Conservation (phyloP, 331 rosid species). For the Pyrus hybrid region DNA sequence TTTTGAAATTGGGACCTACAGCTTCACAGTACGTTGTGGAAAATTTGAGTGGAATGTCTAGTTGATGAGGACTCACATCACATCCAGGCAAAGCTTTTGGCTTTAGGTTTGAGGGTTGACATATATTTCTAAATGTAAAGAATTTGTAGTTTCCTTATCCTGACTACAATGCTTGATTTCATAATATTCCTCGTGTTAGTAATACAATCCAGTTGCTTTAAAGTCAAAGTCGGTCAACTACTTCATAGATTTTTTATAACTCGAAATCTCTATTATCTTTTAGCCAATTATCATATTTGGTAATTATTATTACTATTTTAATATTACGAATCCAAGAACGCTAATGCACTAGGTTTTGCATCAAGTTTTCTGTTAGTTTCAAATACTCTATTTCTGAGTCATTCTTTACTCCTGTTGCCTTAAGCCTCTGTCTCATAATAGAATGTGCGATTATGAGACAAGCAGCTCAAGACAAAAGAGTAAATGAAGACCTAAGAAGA, state of each 20-base stretch:
- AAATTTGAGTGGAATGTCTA: not conserved
- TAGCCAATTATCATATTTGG: not conserved
- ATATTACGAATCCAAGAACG: too few relatives aligned
- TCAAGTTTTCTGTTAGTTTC: too few relatives aligned
- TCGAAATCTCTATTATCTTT: not conserved
- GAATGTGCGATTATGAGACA: too few relatives aligned
- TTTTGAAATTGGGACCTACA: not conserved
- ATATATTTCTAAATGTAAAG: not conserved
- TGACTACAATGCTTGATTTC: not conserved
- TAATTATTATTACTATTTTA: not conserved
- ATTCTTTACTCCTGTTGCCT: too few relatives aligned
- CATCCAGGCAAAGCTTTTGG: not conserved
- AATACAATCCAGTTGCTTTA: not conserved
- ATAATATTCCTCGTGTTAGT: not conserved
- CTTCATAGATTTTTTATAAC: not conserved
- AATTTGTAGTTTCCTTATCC: not conserved
- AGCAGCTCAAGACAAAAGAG: too few relatives aligned
- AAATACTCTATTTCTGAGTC: too few relatives aligned
- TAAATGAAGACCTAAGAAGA: too few relatives aligned
- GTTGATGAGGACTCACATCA: not conserved
- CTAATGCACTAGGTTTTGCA: accelerated
- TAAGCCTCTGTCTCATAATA: too few relatives aligned
- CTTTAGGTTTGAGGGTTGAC: not conserved
- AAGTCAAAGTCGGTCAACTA: not conserved
- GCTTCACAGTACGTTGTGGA: not conserved